These are phyloP conservation scores for Bonia amplexicaulis DNA, from an alignment of 176 grass and related monocot species.

Conservation along the genomic window DNA sequence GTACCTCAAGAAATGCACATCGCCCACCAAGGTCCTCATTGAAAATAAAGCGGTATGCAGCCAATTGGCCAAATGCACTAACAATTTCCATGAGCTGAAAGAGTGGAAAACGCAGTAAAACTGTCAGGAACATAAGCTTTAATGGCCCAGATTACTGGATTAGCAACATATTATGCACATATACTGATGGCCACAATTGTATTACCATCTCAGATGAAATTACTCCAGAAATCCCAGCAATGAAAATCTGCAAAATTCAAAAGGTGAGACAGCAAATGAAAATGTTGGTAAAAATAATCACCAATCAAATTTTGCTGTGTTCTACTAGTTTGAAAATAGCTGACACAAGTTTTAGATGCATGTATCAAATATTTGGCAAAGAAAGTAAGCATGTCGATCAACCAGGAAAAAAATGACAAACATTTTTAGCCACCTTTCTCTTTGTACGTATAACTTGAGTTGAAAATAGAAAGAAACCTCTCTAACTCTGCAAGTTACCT, in stretches of 20 bases:
- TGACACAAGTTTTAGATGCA: background rate
- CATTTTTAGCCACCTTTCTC: conserved; percentile 8
- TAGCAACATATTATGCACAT: conserved; percentile 18
- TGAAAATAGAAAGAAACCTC: conserved; percentile 29
- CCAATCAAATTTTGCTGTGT: background rate
- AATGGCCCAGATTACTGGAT: conserved; percentile 13
- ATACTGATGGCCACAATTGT: conserved; percentile 8
- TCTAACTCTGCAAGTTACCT: conserved; percentile 52
- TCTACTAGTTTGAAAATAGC: conserved; percentile 17
- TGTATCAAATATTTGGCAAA: background rate
- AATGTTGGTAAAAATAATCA: background rate
- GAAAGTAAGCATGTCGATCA: background rate
- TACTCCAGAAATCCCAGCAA: conserved; percentile 67
- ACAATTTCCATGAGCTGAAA: conserved; percentile 95
- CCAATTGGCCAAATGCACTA: conserved; percentile 71
- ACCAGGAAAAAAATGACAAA: background rate
- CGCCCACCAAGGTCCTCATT: conserved; percentile 58
- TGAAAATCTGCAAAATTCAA: conserved; percentile 73
- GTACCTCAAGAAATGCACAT: conserved; percentile 95
- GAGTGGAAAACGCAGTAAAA: conserved; percentile 17
- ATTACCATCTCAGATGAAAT: conserved; percentile 86
- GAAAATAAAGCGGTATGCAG: conserved; percentile 60
- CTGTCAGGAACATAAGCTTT: conserved; percentile 16
- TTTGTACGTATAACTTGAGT: background rate
- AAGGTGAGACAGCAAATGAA: conserved; percentile 28